A percentile compares a stretch with the other conserved stretches of the same genome.
Conservation (phyloP, 768 basidiomycete species). For the Russula abietina region DNA sequence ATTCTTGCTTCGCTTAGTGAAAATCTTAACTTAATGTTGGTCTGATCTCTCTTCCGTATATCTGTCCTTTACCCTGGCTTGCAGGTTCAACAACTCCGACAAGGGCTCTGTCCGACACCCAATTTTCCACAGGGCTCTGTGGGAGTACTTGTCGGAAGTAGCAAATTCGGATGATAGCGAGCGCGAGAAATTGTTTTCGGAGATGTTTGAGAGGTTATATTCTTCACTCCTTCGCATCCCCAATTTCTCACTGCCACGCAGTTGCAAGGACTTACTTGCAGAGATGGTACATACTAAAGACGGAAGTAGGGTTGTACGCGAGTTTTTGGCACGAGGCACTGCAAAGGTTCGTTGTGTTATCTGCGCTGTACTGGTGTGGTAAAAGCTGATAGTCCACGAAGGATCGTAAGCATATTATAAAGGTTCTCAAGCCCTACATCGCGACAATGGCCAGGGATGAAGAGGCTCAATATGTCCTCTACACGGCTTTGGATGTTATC, state of each 20-base stretch:
- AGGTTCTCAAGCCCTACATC: conserved; percentile 83
- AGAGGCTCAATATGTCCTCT: conserved; percentile 84
- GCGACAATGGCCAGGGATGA: conserved; percentile 85
- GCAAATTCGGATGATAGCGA: conserved; percentile 56
- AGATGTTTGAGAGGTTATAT: conserved; percentile 70
- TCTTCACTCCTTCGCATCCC: background rate
- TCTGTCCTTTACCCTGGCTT: conserved; percentile 2
- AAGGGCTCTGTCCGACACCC: conserved; percentile 85
- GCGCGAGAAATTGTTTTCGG: conserved; percentile 65
- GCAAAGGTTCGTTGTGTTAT: conserved; percentile 57
- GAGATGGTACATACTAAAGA: conserved; percentile 95
- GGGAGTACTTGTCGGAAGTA: conserved; percentile 74
- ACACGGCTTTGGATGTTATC: conserved; percentile 83
- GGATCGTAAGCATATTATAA: conserved; percentile 90
- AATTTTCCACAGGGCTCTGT: conserved; percentile 79
- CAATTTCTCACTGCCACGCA: conserved; percentile 29
- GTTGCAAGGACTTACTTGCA: conserved; percentile 77
- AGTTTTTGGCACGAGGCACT: conserved; percentile 74
- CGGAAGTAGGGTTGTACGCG: conserved; percentile 78
- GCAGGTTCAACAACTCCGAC: conserved; percentile 85
- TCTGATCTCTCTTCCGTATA: conserved; percentile 8
- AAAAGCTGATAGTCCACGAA: conserved; percentile 25
- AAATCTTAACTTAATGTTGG: conserved; percentile 70
- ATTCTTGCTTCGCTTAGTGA: conserved; percentile 66
- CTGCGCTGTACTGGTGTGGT: background rate